Base-by-base conservation (phyloP, 2,329 filamentous ascomycete species). In the Fusarium ambrosium region DNA sequence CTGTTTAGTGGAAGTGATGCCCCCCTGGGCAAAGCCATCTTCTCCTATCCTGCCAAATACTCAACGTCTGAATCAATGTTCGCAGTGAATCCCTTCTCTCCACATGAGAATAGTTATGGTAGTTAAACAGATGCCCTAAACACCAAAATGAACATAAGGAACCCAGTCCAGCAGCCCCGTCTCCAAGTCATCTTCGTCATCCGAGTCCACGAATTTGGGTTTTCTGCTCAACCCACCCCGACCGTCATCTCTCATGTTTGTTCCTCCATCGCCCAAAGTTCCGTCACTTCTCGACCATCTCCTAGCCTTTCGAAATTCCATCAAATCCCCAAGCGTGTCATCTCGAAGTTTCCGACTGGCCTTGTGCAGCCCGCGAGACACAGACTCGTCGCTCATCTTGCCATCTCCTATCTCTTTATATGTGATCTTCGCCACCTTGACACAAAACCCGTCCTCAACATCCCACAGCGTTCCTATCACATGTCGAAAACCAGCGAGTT, bases 391-490 rank as follows among this genome's bases (percentile, higher is more conserved):
- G 1, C 27, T 53, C 9, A 70, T 43, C 2, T 53, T 36, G 13
- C 39, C n/a, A 1, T n/a, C 14, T 4, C 29, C 36, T 0, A 60
- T 56, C 6, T 4, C 45, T 27, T 59, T 24, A 18, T 70, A 70
- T 1, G 53, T 22, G 39, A 13, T 6, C 13, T 36, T 14, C 8
- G 65, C n/a, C n/a, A 66, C 34, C 14, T 68, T 24, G 11, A 63
- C 58, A 6, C 64, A 69, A 1, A 41, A 20, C 7, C 62, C 16
- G 7, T 69, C 67, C 2, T 32, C 34, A 0, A 69, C 67, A 14
- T 48, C 34, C 67, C 64, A 69, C 2, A 69, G 3, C 0, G 67
- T 63, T 2, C 67, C 64, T 2, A 68, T 16, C 1, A 69, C 56
- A 8, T 70, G 66, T 0, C 66, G n/a, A 0, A 70, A 65, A 0